phyloP scores from a whole-genome alignment of 192 early-diverging fungal species.

The Coemansia sp. region DNA sequence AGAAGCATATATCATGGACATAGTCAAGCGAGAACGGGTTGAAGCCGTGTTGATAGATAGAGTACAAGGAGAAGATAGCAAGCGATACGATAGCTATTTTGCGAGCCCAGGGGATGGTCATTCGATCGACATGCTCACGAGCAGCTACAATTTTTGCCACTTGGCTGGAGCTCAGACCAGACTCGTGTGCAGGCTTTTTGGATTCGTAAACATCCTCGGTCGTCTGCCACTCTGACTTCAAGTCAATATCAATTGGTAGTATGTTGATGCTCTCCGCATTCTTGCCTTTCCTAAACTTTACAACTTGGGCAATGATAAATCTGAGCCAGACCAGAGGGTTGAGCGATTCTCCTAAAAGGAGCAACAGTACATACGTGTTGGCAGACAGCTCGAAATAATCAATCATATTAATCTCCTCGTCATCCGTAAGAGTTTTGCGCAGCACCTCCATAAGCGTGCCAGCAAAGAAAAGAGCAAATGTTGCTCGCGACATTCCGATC shows the following conservation, averaged over 20 bases:
- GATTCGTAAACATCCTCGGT: neutral
- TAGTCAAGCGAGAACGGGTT: constrained; percentile 6
- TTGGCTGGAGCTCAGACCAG: constrained; percentile 3
- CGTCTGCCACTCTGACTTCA: neutral
- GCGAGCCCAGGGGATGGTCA: neutral
- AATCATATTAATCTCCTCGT: neutral
- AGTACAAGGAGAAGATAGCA: neutral
- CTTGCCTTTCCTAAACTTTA: neutral
- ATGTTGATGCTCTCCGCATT: neutral
- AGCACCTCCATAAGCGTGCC: neutral
- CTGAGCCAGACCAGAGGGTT: neutral
- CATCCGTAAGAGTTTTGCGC: neutral
- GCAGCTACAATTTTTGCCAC: neutral
- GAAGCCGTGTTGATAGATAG: constrained; percentile 1
- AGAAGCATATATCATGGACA: constrained; percentile 1
- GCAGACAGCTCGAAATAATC: neutral
- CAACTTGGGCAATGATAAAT: neutral
- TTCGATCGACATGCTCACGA: neutral
- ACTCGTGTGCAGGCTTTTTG: neutral
- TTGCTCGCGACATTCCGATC: constrained; percentile 16
- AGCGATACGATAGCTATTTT: neutral
- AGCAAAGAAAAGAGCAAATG: constrained; percentile 7
- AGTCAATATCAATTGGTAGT: neutral
- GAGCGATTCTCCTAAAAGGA: constrained; percentile 1
- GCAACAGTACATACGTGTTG: constrained; percentile 9